Percentiles rank a stretch among this genome's conserved stretches.
These are phyloP conservation scores for Alternaria consortialis DNA, from an alignment of 2,329 filamentous ascomycete species.

Conservation along the genomic window DNA sequence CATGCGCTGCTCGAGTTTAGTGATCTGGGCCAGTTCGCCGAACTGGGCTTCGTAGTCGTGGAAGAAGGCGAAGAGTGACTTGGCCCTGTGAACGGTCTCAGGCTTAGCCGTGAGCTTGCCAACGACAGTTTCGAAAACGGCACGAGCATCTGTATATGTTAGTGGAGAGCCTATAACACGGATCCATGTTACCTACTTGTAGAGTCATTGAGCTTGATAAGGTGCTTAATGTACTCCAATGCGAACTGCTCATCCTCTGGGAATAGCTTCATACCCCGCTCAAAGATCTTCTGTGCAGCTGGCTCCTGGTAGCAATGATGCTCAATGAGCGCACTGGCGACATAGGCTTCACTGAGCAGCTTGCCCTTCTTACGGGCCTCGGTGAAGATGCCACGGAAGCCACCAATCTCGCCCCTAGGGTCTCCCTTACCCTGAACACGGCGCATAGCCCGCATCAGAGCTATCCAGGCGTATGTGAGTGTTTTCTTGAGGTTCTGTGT, in stretches of 20 bases:
- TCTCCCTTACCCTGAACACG: conserved; percentile 85
- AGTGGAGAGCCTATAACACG: conserved; percentile 9
- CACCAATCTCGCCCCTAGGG: conserved; percentile 67
- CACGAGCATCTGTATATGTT: conserved; percentile 76
- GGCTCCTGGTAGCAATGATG: conserved; percentile 95
- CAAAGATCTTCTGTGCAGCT: conserved; percentile 93
- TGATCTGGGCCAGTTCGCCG: conserved; percentile 89
- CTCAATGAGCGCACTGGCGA: conserved; percentile 91
- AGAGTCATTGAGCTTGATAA: conserved; percentile 90
- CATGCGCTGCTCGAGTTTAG: conserved; percentile 92
- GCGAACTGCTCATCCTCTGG: conserved; percentile 94
- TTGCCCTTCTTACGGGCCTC: conserved; percentile 88
- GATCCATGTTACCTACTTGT: conserved; percentile 72
- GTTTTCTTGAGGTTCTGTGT: conserved; percentile 80
- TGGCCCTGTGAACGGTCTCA: conserved; percentile 77
- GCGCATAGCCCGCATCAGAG: conserved; percentile 90
- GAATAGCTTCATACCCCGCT: conserved; percentile 91
- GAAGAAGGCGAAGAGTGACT: conserved; percentile 88
- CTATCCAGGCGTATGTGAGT: conserved; percentile 94
- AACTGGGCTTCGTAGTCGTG: conserved; percentile 96
- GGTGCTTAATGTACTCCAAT: conserved; percentile 93
- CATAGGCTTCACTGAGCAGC: conserved; percentile 93
- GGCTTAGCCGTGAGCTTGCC: conserved; percentile 81
- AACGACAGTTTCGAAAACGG: conserved; percentile 94
- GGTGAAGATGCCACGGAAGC: conserved; percentile 86